These are phyloP conservation scores for Solanum etuberosum DNA, from an alignment of 257 asterid species.

Conservation along the genomic window DNA sequence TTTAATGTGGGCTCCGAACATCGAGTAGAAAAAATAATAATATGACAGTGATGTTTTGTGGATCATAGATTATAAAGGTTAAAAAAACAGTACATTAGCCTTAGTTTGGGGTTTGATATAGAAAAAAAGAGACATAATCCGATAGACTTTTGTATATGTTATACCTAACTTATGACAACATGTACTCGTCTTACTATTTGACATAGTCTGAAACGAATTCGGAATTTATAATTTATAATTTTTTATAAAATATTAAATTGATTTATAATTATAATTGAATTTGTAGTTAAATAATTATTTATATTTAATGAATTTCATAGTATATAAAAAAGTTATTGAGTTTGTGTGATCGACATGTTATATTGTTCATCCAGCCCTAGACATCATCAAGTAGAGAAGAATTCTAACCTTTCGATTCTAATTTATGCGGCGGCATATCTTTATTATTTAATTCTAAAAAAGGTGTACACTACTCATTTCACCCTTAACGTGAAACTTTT, in stretches of 20 bases:
- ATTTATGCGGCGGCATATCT: too few relatives aligned
- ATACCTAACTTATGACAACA: background rate
- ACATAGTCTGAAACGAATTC: background rate
- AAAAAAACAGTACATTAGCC: background rate
- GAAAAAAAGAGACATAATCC: background rate
- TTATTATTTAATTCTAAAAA: too few relatives aligned
- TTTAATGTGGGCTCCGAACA: too few relatives aligned
- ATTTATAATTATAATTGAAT: too few relatives aligned
- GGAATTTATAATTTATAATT: too few relatives aligned
- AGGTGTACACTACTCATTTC: background rate
- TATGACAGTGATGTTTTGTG: background rate
- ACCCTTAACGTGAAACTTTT: background rate
- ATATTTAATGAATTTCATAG: too few relatives aligned
- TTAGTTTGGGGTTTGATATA: background rate
- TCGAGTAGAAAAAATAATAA: too few relatives aligned
- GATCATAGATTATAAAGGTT: background rate
- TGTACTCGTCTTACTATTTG: background rate
- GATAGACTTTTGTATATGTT: background rate
- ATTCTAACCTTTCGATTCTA: background rate
- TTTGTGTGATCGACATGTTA: background rate
- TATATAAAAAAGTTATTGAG: too few relatives aligned
- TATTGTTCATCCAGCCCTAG: too few relatives aligned
- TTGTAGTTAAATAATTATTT: too few relatives aligned
- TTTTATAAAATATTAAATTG: too few relatives aligned
- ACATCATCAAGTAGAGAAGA: too few relatives aligned